phyloP scores from a whole-genome alignment of 2,329 filamentous ascomycete genomes.

The Sordariomycetes sp. region DNA sequence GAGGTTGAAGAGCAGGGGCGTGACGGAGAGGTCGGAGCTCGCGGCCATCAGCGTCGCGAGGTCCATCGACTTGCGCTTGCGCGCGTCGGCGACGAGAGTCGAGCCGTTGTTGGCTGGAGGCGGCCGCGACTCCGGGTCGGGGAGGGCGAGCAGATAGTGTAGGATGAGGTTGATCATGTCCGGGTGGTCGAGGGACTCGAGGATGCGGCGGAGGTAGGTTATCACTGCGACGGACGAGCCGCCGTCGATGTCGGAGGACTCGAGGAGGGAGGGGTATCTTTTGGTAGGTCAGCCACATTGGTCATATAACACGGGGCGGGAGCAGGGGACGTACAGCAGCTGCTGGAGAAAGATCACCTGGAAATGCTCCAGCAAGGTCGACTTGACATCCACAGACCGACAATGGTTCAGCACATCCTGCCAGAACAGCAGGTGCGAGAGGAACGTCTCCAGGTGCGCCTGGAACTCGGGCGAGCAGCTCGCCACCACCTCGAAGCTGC shows the following conservation, averaged over 20 bases:
- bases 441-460: constrained; percentile 81
- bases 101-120: constrained; percentile 12
- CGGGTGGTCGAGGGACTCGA: constrained; percentile 84
- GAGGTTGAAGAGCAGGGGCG: constrained; percentile 83
- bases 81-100: constrained; percentile 52
- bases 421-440: constrained; percentile 95
- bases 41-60: constrained; percentile 66
- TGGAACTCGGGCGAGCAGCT: constrained; percentile 68
- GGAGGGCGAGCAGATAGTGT: constrained; percentile 79
- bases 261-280: constrained; percentile 87
- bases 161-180: constrained; percentile 92
- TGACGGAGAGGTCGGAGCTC: constrained; percentile 59
- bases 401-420: constrained; percentile 97
- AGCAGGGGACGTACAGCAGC: constrained; percentile 53
- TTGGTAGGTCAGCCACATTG: neutral
- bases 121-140: constrained; percentile 29
- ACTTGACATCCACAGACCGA: constrained; percentile 81
- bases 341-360: constrained; percentile 94
- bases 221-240: constrained; percentile 93
- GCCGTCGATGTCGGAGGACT: constrained; percentile 94
- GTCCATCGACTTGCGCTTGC: constrained; percentile 82
- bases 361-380: constrained; percentile 90
- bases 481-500: constrained; percentile 60
- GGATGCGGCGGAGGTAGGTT: constrained; percentile 81
- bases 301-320: neutral